phyloP scores from a whole-genome alignment of 805 yeast species.

The Barnettozyma sp. region DNA sequence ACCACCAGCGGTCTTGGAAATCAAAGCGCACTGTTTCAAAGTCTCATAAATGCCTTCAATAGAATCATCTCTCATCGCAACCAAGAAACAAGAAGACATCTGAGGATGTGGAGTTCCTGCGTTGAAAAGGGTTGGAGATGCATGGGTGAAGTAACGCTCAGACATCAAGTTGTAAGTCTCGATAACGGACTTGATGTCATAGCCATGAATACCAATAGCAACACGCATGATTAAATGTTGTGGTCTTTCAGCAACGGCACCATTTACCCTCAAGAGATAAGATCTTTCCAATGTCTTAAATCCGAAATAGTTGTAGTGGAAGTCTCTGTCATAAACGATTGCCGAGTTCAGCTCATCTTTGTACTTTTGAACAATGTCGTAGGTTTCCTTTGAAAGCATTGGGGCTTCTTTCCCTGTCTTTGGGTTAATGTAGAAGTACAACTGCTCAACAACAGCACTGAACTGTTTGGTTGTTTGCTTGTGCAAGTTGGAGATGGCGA shows the following conservation, averaged over 20 bases:
- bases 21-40: constrained; percentile 78
- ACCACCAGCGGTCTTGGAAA: constrained; percentile 94
- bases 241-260: constrained; percentile 79
- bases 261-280: constrained; percentile 61
- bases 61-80: constrained; percentile 91
- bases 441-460: constrained; percentile 65
- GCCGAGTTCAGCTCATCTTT: constrained; percentile 66
- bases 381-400: constrained; percentile 61
- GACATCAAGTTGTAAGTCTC: constrained; percentile 91
- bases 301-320: constrained; percentile 76
- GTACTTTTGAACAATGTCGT: constrained; percentile 54
- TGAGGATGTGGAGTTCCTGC: constrained; percentile 84
- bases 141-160: constrained; percentile 80
- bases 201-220: constrained; percentile 82
- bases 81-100: constrained; percentile 86
- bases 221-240: constrained; percentile 89
- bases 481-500: constrained; percentile 90
- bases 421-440: constrained; percentile 77
- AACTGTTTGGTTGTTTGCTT: constrained; percentile 88
- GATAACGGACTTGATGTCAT: constrained; percentile 52
- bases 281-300: constrained; percentile 88
- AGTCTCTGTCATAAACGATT: constrained; percentile 72
- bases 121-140: constrained; percentile 91
- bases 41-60: constrained; percentile 93
- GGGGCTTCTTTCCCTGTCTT: constrained; percentile 53